These are phyloP conservation scores for Syzygium syzygioides DNA, from an alignment of 441 rosid genomes.

Conservation along the genomic window DNA sequence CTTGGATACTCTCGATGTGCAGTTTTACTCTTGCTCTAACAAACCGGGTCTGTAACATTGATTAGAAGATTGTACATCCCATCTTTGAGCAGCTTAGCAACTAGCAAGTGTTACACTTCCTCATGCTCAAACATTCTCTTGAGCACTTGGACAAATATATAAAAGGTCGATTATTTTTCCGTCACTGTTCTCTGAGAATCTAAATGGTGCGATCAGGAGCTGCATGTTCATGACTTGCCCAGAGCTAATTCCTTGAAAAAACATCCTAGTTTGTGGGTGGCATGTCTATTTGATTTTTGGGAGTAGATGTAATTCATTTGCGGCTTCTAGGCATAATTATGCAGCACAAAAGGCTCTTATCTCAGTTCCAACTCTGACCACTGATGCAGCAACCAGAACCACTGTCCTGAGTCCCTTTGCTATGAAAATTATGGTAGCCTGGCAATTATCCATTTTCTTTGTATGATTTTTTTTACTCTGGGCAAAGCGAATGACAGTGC, in stretches of 20 bases:
- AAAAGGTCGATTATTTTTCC: neutral
- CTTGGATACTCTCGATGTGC: neutral
- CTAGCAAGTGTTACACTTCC: neutral
- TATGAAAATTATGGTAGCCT: neutral
- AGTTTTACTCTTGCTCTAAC: neutral
- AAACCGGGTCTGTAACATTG: neutral
- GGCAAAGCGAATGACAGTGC: neutral
- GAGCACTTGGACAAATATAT: neutral
- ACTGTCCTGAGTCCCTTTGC: neutral
- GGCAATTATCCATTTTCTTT: neutral
- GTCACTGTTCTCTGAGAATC: neutral
- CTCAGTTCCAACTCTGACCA: neutral
- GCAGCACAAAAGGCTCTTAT: neutral
- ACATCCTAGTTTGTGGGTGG: neutral
- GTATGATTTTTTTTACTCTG: neutral
- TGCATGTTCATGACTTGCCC: neutral
- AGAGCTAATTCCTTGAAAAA: neutral
- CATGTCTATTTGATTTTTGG: neutral
- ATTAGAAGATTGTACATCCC: neutral
- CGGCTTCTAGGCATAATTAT: neutral
- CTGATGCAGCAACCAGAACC: neutral
- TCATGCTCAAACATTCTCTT: neutral
- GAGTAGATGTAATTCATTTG: neutral
- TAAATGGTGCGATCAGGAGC: neutral
- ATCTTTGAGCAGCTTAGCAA: neutral